Evolutionary conservation across 1,139 yeast species (phyloP), one percentile per base, ranked within the genome.

Genomic region (Saccharomycopsis crataegensis): DNA sequence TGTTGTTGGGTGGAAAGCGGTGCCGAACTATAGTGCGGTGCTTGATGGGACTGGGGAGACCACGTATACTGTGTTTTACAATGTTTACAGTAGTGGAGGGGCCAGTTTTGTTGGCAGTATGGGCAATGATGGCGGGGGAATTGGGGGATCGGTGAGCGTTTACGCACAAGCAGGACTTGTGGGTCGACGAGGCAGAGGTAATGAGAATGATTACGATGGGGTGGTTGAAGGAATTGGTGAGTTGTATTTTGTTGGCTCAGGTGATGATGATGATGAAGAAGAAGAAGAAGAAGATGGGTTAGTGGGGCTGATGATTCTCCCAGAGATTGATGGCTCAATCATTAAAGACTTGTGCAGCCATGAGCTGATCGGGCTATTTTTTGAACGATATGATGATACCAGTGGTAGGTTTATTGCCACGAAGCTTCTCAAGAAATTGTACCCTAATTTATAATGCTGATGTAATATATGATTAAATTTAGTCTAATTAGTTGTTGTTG

Each of bases 1-100:
- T 28, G 28, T 49, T 6, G 42, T 49, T 28, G 51, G 51, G 12
- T 49, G 43, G 47, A 49, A 49, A 46, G n/a, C 40, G n/a, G 11
- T n/a, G 11, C n/a, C 11, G n/a, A 11, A 36, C n/a, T 11, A 36
- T n/a, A 42, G 17, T 6, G 11, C 44, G 12, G 11, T 16, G 17
- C 17, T 16, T 11, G 16, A 42, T 9, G 14, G n/a, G 48, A 28
- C 40, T 36, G n/a, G 17, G 17, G 43, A 40, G 8, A 40, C 28
- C 28, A 22, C 28, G 28, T 22, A 22, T 22, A 22, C 28, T 22
- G 28, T 47, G 8, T 47, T 47, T 37, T 47, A 47, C 16, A 38
- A 37, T 37, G 49, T 47, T 17, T 47, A 16, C 16, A n/a, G 8
- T 3, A 47, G 14, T 36, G 8, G 9, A 5, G 28, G 28, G 4